phyloP scores from a whole-genome alignment of 1,284 basidiomycete genomes.

The Cryptococcus maquisensis region DNA sequence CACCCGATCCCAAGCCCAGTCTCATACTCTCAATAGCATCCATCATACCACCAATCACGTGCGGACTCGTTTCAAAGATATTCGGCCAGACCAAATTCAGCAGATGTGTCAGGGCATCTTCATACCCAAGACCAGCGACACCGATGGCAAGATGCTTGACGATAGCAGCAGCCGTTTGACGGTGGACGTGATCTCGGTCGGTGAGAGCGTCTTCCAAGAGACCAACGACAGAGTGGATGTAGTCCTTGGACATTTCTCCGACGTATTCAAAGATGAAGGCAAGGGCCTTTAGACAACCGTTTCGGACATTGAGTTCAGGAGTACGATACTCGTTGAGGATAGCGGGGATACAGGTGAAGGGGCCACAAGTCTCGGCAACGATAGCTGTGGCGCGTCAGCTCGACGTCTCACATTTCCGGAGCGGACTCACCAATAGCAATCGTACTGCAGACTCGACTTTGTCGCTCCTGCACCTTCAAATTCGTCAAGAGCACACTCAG shows the following conservation, averaged over 20 bases:
- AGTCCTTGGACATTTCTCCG: constrained; percentile 98
- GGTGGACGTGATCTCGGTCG: constrained; percentile 95
- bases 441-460: constrained; percentile 96
- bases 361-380: constrained; percentile 94
- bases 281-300: constrained; percentile 97
- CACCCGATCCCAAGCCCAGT: constrained; percentile 88
- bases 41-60: constrained; percentile 96
- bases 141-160: constrained; percentile 97
- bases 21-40: constrained; percentile 96
- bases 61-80: constrained; percentile 95
- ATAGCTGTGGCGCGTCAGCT: constrained; percentile 56
- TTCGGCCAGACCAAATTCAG: constrained; percentile 99
- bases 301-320: constrained; percentile 95
- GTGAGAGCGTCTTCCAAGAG: constrained; percentile 98
- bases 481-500: constrained; percentile 94
- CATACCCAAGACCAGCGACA: constrained; percentile 92
- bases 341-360: constrained; percentile 98
- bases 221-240: constrained; percentile 92
- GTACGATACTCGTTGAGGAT: constrained; percentile 99
- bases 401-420: not conserved
- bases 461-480: constrained; percentile 95
- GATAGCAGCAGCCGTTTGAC: constrained; percentile 97
- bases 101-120: constrained; percentile 94
- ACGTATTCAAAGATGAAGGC: constrained; percentile 99
- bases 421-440: constrained; percentile 73